These are phyloP conservation scores for Chrysoporthe austroafricana DNA, from an alignment of 2,329 filamentous ascomycete genomes.

Conservation along the genomic window DNA sequence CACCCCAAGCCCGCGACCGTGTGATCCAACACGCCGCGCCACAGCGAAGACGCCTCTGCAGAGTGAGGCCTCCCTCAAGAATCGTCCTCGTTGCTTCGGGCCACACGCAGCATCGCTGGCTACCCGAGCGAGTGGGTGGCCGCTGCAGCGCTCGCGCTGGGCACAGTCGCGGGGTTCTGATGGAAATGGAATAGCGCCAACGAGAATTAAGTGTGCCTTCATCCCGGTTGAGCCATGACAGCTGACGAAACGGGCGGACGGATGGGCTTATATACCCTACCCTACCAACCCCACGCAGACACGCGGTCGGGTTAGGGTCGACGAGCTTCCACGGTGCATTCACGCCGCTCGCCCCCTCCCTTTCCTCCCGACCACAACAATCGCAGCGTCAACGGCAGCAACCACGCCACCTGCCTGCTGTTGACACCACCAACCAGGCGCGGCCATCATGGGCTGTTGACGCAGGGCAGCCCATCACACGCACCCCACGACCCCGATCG, in stretches of 20 bases:
- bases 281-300: too few species aligned
- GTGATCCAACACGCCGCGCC: constrained; percentile 72
- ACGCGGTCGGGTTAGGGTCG: too few species aligned
- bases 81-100: constrained; percentile 71
- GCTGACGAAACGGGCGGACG: constrained; percentile 40
- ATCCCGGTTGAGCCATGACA: constrained; percentile 65
- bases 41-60: constrained; percentile 73
- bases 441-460: constrained; percentile 24
- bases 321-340: too few species aligned
- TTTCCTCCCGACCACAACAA: neutral
- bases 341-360: too few species aligned
- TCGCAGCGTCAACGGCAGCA: neutral
- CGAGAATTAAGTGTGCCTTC: constrained; percentile 60
- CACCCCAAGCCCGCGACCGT: constrained; percentile 63
- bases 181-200: constrained; percentile 56
- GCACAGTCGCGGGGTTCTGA: constrained; percentile 61
- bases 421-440: neutral
- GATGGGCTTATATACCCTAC: neutral
- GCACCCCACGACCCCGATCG: too few species aligned
- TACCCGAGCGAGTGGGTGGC: constrained; percentile 67
- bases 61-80: constrained; percentile 74
- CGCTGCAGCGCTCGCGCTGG: constrained; percentile 72
- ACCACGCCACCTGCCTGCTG: neutral
- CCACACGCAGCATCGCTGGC: constrained; percentile 65
- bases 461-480: neutral